Conservation (phyloP, 306 rosid species). For the Pachyrhizus erosus region DNA sequence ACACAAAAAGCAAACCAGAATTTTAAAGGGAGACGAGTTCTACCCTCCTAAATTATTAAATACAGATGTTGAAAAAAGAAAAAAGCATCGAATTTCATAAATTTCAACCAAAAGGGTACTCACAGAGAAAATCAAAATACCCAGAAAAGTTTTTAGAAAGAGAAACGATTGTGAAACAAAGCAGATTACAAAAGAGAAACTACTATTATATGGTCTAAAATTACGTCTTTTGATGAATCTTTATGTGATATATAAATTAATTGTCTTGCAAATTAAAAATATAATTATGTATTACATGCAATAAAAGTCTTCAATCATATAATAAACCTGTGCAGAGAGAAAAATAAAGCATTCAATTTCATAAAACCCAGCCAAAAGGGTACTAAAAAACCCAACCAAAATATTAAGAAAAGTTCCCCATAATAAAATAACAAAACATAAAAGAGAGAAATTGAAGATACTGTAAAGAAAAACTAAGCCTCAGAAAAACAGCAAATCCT, state of each 20-base stretch:
- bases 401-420: background rate
- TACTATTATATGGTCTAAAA: too few species aligned
- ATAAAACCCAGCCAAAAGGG: background rate
- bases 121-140: background rate
- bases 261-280: too few species aligned
- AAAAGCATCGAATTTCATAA: background rate
- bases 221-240: too few species aligned
- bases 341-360: background rate
- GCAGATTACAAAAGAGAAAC: background rate
- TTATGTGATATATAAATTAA: too few species aligned
- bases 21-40: background rate
- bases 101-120: background rate
- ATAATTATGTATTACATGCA: too few species aligned
- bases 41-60: background rate
- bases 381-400: background rate
- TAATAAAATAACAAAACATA: too few species aligned
- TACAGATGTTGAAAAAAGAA: background rate
- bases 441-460: background rate
- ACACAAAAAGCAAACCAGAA: background rate
- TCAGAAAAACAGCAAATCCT: background rate
- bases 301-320: too few species aligned
- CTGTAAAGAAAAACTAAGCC: background rate
- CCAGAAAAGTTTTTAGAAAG: background rate
- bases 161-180: background rate
- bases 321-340: background rate